phyloP scores from a whole-genome alignment of 208 protist species.

The Wallacemonas sp. region DNA sequence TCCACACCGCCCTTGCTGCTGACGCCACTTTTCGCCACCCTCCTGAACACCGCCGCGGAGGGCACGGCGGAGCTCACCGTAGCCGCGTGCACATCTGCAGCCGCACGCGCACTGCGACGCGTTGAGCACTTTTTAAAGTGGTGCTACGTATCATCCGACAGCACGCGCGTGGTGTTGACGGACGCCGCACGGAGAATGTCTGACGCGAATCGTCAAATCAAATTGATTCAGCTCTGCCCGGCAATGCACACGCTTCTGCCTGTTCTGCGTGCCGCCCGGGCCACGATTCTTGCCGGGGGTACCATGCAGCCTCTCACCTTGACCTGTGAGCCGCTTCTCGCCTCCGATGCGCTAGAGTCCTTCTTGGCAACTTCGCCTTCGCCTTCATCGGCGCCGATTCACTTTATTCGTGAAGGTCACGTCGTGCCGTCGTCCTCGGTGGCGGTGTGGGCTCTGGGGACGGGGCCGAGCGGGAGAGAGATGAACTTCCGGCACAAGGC shows the following conservation, averaged over 20 bases:
- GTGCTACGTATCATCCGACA: slow-evolving; percentile 29
- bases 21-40: not conserved
- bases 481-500: slow-evolving; percentile 55
- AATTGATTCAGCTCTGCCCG: slow-evolving; percentile 72
- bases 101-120: slow-evolving; percentile 20
- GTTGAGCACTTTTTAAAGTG: slow-evolving; percentile 26
- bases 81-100: not conserved
- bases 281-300: slow-evolving; percentile 87
- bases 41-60: not conserved
- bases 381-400: too few relatives aligned
- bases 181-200: not conserved
- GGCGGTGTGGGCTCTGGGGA: slow-evolving; percentile 56
- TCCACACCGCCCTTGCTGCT: too few relatives aligned
- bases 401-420: slow-evolving; percentile 74
- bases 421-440: slow-evolving; percentile 83
- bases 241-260: slow-evolving; percentile 61
- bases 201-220: slow-evolving; percentile 17
- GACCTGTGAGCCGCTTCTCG: slow-evolving; percentile 73
- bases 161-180: slow-evolving; percentile 27
- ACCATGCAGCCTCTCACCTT: slow-evolving; percentile 93
- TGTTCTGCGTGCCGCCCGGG: slow-evolving; percentile 46
- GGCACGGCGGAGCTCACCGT: not conserved
- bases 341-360: not conserved
- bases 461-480: slow-evolving; percentile 54
- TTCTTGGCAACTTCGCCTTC: too few relatives aligned